Evolutionary conservation across 2,329 filamentous ascomycete species (phyloP).

Genomic region (Verruconis gallopava): DNA sequence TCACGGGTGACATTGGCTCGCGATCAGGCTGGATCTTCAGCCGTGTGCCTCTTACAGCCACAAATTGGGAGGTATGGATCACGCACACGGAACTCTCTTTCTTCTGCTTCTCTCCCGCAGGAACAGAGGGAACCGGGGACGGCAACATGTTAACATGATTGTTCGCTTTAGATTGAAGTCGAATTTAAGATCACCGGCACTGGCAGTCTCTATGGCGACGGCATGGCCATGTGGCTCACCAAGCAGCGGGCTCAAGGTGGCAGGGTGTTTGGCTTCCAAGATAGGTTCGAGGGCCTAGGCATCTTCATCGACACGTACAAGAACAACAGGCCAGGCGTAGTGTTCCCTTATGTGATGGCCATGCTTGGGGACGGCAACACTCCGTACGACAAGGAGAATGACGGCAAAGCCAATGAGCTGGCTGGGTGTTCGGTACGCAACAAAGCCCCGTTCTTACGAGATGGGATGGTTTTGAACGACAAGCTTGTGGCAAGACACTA

Average conservation of each 20-base stretch:
- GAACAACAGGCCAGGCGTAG: slow-evolving; percentile 90
- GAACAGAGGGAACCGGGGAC: slow-evolving; percentile 16
- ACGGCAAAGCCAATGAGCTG: slow-evolving; percentile 85
- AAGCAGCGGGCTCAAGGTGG: slow-evolving; percentile 75
- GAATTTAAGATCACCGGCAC: slow-evolving; percentile 90
- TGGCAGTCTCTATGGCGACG: slow-evolving; percentile 85
- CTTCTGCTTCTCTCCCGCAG: slow-evolving; percentile 1
- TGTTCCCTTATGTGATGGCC: slow-evolving; percentile 97
- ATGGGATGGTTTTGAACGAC: slow-evolving; percentile 18
- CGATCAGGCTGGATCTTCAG: slow-evolving; percentile 92
- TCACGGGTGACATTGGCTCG: slow-evolving; percentile 81
- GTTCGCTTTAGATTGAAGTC: slow-evolving; percentile 55
- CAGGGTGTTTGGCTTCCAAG: slow-evolving; percentile 73
- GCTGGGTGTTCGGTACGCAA: slow-evolving; percentile 86
- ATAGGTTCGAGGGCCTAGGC: slow-evolving; percentile 86
- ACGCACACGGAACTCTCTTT: too few species aligned
- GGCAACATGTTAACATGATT: slow-evolving; percentile 8
- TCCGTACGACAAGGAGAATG: slow-evolving; percentile 80
- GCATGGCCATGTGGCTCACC: slow-evolving; percentile 96
- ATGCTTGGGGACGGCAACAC: slow-evolving; percentile 92
- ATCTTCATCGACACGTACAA: slow-evolving; percentile 99
- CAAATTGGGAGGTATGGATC: slow-evolving; percentile 73
- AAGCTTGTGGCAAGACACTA: neutral
- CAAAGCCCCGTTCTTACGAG: too few species aligned
- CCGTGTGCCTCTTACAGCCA: slow-evolving; percentile 84